phyloP scores from a whole-genome alignment of 2,329 filamentous ascomycete genomes.

The Epicoccum sorghinum region DNA sequence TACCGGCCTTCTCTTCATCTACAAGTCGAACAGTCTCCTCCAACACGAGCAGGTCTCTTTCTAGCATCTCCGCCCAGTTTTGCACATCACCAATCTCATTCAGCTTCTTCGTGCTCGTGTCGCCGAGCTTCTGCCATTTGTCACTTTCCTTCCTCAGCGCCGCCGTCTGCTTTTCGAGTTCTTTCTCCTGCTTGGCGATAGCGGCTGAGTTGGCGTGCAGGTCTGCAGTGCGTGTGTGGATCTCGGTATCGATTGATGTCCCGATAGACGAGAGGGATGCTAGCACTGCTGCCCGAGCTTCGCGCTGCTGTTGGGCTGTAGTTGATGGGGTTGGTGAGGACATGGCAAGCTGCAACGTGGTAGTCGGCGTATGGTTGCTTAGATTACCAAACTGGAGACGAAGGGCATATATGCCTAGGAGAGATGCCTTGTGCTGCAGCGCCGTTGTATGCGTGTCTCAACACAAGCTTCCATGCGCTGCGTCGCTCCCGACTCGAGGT shows the following conservation, averaged over 20 bases:
- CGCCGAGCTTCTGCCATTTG: slow-evolving; percentile 67
- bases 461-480: slow-evolving; percentile 16
- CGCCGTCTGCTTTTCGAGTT: slow-evolving; percentile 66
- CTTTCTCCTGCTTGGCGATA: slow-evolving; percentile 70
- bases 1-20: slow-evolving; percentile 30
- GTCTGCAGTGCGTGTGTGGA: slow-evolving; percentile 70
- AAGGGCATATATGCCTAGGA: background rate
- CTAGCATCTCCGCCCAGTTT: slow-evolving; percentile 86
- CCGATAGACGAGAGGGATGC: slow-evolving; percentile 62
- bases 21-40: slow-evolving; percentile 50
- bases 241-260: slow-evolving; percentile 71
- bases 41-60: slow-evolving; percentile 48
- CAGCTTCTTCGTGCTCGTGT: slow-evolving; percentile 66
- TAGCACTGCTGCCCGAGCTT: slow-evolving; percentile 59
- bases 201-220: slow-evolving; percentile 72
- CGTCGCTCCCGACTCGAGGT: slow-evolving; percentile 7
- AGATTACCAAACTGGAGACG: background rate
- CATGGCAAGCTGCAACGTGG: slow-evolving; percentile 24
- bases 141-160: slow-evolving; percentile 68
- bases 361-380: background rate
- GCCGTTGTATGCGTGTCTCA: slow-evolving; percentile 7
- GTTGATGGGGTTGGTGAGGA: slow-evolving; percentile 35
- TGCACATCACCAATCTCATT: slow-evolving; percentile 84
- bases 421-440: slow-evolving; percentile 10
- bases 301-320: slow-evolving; percentile 47